Evolutionary conservation across 768 basidiomycete genomes (phyloP).

Genomic region (Melanogaster broomeanus): DNA sequence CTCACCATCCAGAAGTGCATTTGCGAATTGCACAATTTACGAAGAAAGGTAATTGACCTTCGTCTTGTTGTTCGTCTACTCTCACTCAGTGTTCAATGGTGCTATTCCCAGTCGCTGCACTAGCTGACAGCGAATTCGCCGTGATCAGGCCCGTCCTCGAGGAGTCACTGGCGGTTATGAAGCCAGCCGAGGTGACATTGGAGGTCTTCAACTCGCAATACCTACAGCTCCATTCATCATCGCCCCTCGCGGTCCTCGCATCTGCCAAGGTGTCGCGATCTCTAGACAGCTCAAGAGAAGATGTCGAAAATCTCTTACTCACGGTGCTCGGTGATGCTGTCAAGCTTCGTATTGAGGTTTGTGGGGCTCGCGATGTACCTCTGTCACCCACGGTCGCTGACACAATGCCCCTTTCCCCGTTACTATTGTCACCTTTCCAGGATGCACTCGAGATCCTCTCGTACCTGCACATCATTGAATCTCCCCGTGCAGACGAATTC

Average conservation of each 20-base stretch:
- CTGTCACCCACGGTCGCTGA: not conserved
- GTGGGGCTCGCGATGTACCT: slow-evolving; percentile 9
- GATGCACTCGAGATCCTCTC: slow-evolving; percentile 48
- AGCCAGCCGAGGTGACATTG: slow-evolving; percentile 59
- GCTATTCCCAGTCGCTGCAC: slow-evolving; percentile 40
- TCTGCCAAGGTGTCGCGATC: slow-evolving; percentile 55
- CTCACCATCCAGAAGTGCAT: slow-evolving; percentile 69
- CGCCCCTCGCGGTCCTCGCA: slow-evolving; percentile 58
- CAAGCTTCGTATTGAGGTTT: slow-evolving; percentile 49
- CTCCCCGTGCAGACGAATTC: slow-evolving; percentile 63
- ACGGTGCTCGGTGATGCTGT: slow-evolving; percentile 45
- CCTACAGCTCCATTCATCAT: slow-evolving; percentile 60
- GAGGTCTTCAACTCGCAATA: slow-evolving; percentile 76
- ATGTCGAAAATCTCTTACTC: slow-evolving; percentile 64
- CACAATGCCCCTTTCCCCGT: not conserved
- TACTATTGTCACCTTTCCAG: slow-evolving; percentile 35
- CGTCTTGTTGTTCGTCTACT: not conserved
- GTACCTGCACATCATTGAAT: slow-evolving; percentile 52
- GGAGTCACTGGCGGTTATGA: slow-evolving; percentile 46
- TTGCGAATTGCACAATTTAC: slow-evolving; percentile 67
- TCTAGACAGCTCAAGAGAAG: slow-evolving; percentile 51
- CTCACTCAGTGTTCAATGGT: slow-evolving; percentile 2
- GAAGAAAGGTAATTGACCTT: slow-evolving; percentile 43
- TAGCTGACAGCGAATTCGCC: slow-evolving; percentile 44
- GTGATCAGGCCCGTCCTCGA: slow-evolving; percentile 53